Percentiles rank a stretch among this genome's conserved stretches.
phyloP scores from a whole-genome alignment of 768 basidiomycete species.

The Psilocybe azurescens region DNA sequence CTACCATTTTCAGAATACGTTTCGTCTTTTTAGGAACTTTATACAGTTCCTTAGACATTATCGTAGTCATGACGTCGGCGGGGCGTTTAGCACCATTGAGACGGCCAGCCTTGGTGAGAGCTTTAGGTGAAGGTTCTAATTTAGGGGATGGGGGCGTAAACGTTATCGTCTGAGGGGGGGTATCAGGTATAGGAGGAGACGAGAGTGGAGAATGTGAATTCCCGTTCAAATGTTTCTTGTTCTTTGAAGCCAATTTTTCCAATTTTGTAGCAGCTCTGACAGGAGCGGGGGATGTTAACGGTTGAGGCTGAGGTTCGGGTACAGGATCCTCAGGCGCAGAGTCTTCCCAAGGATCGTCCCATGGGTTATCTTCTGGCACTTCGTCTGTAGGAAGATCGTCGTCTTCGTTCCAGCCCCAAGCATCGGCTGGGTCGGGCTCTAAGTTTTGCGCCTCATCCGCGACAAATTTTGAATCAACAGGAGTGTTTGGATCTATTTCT shows the following conservation, averaged over 20 bases:
- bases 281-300: slow-evolving; percentile 31
- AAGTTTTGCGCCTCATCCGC: slow-evolving; percentile 21
- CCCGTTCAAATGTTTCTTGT: slow-evolving; percentile 50
- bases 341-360: slow-evolving; percentile 80
- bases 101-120: slow-evolving; percentile 13
- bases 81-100: slow-evolving; percentile 24
- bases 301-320: slow-evolving; percentile 35
- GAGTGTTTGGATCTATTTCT: slow-evolving; percentile 20
- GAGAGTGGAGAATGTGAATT: slow-evolving; percentile 26
- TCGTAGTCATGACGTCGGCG: slow-evolving; percentile 23
- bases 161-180: slow-evolving; percentile 17
- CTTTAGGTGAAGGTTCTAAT: slow-evolving; percentile 13
- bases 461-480: slow-evolving; percentile 14
- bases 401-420: slow-evolving; percentile 83
- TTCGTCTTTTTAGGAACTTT: slow-evolving; percentile 62
- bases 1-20: slow-evolving; percentile 58
- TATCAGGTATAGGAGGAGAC: slow-evolving; percentile 24
- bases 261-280: slow-evolving; percentile 63
- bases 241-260: slow-evolving; percentile 56
- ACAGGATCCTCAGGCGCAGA: slow-evolving; percentile 28
- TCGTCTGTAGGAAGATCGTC: slow-evolving; percentile 38
- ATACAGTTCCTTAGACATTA: slow-evolving; percentile 58
- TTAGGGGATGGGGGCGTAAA: slow-evolving; percentile 19
- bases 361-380: slow-evolving; percentile 48
- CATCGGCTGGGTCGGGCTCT: slow-evolving; percentile 56